Evolutionary conservation across 1,284 basidiomycete species (phyloP).

Genomic region (Somion occarium): DNA sequence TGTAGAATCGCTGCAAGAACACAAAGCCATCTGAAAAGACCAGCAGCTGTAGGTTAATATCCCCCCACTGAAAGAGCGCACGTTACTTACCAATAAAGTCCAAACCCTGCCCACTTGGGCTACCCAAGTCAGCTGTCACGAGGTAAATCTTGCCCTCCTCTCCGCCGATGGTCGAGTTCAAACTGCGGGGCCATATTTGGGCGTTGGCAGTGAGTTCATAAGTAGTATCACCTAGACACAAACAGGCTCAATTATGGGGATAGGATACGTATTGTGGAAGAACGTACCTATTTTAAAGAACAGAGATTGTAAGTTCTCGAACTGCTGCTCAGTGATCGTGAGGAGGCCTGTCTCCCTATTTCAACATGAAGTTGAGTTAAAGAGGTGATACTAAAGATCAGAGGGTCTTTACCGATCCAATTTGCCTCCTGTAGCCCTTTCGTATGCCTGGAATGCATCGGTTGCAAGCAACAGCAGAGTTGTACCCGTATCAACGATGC

Average conservation of each 20-base stretch:
- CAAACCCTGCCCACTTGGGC: conserved; percentile 31
- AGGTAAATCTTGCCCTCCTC: conserved; percentile 45
- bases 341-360: conserved; percentile 49
- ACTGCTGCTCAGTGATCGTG: conserved; percentile 46
- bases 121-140: conserved; percentile 42
- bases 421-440: conserved; percentile 46
- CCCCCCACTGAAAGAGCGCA: not conserved
- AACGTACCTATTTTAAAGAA: conserved; percentile 47
- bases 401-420: conserved; percentile 33
- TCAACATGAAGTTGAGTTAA: not conserved
- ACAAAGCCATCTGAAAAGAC: conserved; percentile 27
- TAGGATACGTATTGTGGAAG: not conserved
- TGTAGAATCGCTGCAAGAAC: conserved; percentile 59
- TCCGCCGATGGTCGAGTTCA: conserved; percentile 50
- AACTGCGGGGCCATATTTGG: conserved; percentile 54
- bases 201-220: conserved; percentile 52
- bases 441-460: conserved; percentile 48
- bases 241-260: not conserved
- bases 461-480: conserved; percentile 37
- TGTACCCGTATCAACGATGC: conserved; percentile 58
- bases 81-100: conserved; percentile 33
- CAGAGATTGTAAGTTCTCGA: conserved; percentile 45
- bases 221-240: conserved; percentile 21
- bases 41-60: conserved; percentile 5
- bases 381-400: not conserved